Percentiles rank a stretch among this genome's conserved stretches.
Evolutionary conservation across 305 asterid species (phyloP).

Genomic region (Fraxinus ornus): DNA sequence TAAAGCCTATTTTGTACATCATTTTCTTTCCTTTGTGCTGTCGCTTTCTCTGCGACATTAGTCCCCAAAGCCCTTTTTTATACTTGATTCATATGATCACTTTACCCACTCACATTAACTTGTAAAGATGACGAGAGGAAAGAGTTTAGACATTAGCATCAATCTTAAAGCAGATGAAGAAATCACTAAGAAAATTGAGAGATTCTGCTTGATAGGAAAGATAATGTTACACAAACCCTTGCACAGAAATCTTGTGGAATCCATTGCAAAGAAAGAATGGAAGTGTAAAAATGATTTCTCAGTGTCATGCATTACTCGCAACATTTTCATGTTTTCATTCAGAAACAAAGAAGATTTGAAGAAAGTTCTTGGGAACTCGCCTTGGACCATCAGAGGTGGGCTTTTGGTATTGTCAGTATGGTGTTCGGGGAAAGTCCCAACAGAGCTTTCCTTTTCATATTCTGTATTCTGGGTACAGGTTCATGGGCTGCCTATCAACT

Average conservation of each 20-base stretch:
- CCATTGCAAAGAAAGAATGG: constrained; percentile 16
- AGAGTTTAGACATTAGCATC: constrained; percentile 9
- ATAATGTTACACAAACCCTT: constrained; percentile 15
- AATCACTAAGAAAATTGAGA: not conserved
- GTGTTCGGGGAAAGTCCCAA: constrained; percentile 15
- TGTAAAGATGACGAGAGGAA: constrained; percentile 3
- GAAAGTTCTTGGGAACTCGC: constrained; percentile 17
- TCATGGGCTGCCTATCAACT: constrained; percentile 32
- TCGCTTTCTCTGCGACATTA: not conserved
- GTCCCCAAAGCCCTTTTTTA: not conserved
- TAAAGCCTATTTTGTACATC: not conserved
- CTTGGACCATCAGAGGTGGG: constrained; percentile 32
- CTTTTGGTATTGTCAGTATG: constrained; percentile 26
- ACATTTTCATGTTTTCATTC: constrained; percentile 29
- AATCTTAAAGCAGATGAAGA: constrained; percentile 9
- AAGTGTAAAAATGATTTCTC: constrained; percentile 18
- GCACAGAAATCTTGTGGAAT: constrained; percentile 13
- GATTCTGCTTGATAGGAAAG: constrained; percentile 32
- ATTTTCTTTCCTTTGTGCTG: not conserved
- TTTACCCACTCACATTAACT: not conserved
- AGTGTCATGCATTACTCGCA: constrained; percentile 13
- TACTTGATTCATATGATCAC: not conserved
- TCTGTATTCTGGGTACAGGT: constrained; percentile 38
- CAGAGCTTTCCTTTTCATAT: constrained; percentile 10
- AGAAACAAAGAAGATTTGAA: constrained; percentile 21